A percentile compares a stretch with the other conserved stretches of the same genome.
Evolutionary conservation across 345 rosid species (phyloP).

Genomic region (Eucalyptus marginata): DNA sequence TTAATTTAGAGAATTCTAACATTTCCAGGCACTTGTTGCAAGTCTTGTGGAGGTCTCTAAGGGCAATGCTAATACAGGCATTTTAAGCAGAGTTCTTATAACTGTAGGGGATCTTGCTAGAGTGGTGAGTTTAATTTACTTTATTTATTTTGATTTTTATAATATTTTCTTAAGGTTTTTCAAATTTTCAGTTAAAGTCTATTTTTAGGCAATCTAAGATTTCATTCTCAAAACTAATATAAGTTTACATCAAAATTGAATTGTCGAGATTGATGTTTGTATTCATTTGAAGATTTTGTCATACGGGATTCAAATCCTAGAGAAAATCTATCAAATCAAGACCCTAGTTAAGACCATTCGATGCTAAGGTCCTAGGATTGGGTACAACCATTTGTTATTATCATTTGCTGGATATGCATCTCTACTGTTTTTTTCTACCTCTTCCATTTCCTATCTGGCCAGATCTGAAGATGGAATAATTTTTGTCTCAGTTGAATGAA

Average conservation of each 20-base stretch:
- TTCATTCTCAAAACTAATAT: not conserved
- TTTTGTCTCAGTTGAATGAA: not conserved
- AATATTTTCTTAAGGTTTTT: not conserved
- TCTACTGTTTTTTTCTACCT: not conserved
- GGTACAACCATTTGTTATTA: not conserved
- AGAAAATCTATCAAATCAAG: not conserved
- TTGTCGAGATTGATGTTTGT: not conserved
- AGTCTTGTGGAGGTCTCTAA: constrained; percentile 82
- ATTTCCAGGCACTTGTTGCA: constrained; percentile 82
- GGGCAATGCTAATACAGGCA: constrained; percentile 73
- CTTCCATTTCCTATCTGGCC: not conserved
- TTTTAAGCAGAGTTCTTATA: constrained; percentile 85
- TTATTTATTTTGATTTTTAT: not conserved
- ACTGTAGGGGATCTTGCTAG: constrained; percentile 99
- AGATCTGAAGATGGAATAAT: not conserved
- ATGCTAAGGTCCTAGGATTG: not conserved
- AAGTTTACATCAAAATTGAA: not conserved
- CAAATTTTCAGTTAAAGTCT: not conserved
- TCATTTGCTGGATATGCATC: not conserved
- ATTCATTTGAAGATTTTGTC: not conserved
- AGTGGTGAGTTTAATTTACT: constrained; percentile 60
- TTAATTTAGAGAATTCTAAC: not conserved
- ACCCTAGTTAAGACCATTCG: not conserved
- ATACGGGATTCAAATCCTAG: not conserved
- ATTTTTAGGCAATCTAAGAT: not conserved